These are phyloP conservation scores for Diaporthe vexans DNA, from an alignment of 2,329 filamentous ascomycete species.

Conservation along the genomic window DNA sequence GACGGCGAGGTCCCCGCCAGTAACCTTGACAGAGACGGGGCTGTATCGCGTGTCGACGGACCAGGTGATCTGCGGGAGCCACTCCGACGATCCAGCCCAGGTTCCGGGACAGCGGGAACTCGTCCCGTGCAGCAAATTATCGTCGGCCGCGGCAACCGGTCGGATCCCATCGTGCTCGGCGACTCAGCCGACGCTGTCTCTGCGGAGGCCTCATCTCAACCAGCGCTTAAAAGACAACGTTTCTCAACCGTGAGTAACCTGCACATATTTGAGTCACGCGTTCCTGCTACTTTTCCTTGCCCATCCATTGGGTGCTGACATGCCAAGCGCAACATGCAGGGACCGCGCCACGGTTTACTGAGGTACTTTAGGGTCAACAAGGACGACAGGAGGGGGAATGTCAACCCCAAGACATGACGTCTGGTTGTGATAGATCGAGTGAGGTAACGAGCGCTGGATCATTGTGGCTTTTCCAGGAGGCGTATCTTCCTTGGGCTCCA, in stretches of 20 bases:
- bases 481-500: too few relatives aligned
- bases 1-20: background rate
- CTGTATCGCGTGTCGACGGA: background rate
- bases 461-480: background rate
- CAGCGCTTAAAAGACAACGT: background rate
- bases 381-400: background rate
- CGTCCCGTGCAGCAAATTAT: background rate
- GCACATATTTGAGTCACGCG: background rate
- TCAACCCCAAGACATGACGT: background rate
- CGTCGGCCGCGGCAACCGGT: background rate
- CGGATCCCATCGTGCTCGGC: background rate
- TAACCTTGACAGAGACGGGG: background rate
- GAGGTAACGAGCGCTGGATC: background rate
- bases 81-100: background rate
- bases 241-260: background rate
- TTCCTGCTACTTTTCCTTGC: background rate
- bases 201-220: too few relatives aligned
- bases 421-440: background rate
- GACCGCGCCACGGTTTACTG: background rate
- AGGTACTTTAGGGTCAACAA: background rate
- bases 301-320: background rate
- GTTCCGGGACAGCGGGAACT: background rate
- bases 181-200: background rate
- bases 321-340: background rate
- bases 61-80: background rate